Conservation (phyloP, 805 yeast species). For the Debaryomyces hansenii region DNA sequence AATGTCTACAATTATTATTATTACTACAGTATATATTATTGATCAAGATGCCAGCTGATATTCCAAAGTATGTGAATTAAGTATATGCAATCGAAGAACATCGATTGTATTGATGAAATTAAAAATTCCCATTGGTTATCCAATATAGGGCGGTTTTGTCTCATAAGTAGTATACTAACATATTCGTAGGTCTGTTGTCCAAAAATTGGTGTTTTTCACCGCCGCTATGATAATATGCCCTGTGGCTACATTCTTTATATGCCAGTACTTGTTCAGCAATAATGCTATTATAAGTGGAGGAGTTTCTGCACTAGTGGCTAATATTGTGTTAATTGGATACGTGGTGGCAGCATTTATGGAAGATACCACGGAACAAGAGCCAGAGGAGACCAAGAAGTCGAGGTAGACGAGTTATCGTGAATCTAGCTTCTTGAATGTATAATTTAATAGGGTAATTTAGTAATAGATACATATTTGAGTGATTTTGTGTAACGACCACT, state of each 20-base stretch:
- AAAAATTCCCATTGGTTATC: too few species aligned
- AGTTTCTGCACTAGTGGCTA: constrained; percentile 74
- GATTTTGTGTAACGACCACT: constrained; percentile 2
- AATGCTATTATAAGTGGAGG: constrained; percentile 76
- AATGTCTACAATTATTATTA: not conserved
- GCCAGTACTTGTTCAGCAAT: constrained; percentile 44
- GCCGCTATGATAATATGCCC: constrained; percentile 75
- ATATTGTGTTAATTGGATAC: constrained; percentile 70
- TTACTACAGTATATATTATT: not conserved
- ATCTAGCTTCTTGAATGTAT: not conserved
- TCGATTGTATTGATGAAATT: too few species aligned
- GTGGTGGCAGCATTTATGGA: constrained; percentile 75
- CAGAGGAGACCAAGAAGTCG: constrained; percentile 33
- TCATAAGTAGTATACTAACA: constrained; percentile 6
- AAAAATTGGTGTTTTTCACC: constrained; percentile 71
- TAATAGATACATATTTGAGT: not conserved
- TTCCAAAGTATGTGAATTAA: constrained; percentile 36
- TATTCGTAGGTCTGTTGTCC: constrained; percentile 53
- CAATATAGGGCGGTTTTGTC: too few species aligned
- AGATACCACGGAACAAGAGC: constrained; percentile 41
- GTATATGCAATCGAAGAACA: too few species aligned
- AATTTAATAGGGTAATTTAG: not conserved
- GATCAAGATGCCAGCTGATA: constrained; percentile 36
- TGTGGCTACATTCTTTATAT: constrained; percentile 56
- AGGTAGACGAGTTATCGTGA: not conserved